Percentiles rank a stretch among this genome's conserved stretches.
phyloP scores from a whole-genome alignment of 192 early-diverging fungal species.

The Physocladia obscura region DNA sequence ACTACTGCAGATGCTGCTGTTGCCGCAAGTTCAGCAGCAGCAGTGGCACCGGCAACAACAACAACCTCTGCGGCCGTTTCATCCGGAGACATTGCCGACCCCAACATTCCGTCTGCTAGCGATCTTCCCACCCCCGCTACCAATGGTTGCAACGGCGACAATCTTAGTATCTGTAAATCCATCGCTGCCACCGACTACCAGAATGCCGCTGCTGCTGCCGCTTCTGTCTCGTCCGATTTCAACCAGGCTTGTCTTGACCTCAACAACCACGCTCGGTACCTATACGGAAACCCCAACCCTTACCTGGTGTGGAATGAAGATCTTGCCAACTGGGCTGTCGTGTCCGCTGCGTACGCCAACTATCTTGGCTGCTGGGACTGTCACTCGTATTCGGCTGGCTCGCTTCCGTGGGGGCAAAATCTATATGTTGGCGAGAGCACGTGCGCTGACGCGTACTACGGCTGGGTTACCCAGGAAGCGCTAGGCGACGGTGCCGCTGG shows the following conservation, averaged over 20 bases:
- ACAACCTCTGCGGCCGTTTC: too few relatives aligned
- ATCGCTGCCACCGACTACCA: background rate
- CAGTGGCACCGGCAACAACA: too few relatives aligned
- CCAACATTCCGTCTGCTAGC: background rate
- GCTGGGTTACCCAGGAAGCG: too few relatives aligned
- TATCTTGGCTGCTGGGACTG: background rate
- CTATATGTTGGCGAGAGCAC: background rate
- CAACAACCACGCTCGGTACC: background rate
- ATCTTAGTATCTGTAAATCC: background rate
- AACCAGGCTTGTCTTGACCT: background rate
- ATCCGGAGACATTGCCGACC: background rate
- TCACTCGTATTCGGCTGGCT: background rate
- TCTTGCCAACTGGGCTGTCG: background rate
- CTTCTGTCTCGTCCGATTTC: too few relatives aligned
- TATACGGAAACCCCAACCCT: background rate
- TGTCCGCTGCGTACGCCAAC: background rate
- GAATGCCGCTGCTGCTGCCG: background rate
- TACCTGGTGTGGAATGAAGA: background rate
- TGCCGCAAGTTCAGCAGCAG: too few relatives aligned
- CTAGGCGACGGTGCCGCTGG: background rate
- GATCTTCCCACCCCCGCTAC: background rate
- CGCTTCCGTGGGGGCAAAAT: constrained; percentile 12
- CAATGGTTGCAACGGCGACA: too few relatives aligned
- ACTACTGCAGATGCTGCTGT: background rate
- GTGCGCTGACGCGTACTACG: constrained; percentile 9